Evolutionary conservation across 148 eudicot species (phyloP), one percentile per base, ranked within the genome.

Genomic region (Heliosperma pusillum): DNA sequence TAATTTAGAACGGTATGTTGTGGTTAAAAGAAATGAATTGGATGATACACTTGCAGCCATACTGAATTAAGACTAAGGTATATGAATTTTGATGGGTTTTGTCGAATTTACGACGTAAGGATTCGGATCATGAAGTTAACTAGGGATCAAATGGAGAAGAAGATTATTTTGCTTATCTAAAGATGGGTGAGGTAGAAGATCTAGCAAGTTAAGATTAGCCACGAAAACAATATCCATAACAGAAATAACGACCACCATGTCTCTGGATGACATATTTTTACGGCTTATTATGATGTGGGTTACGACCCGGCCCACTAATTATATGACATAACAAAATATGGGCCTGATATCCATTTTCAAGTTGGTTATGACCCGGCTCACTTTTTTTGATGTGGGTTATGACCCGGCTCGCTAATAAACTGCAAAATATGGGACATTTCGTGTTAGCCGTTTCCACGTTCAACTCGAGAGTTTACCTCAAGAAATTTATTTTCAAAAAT

Each of bases 11-110:
- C 79, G 84, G 72, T 93, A 84, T 26, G 88, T 75, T 19, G 90
- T 83, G 40, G 85, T 81, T 2, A 85, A 74, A 45, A 87, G 89
- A 55, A 90, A 90, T 44, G 97, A 88, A 56, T 89, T 86, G 73
- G 92, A 83, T 70, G 88, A 65, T 27, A 86, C 86, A 76, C 86
- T 69, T 50, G 84, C 85, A 78, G 97, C 97, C 97, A 92, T 92
- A 74, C 15, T 16, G 55, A 2, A 22, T 47, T 19, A 15, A 12
- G 21, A 26, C n/a, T 72, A 69, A 26, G 42, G 24, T 21, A 55
- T 20, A 7, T 33, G 74, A 61, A 17, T 68, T 71, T 52, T 63
- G 66, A 68, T 63, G 60, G 30, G 24, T 12, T 73, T 13, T 57
- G 58, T 73, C 52, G 68, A 57, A 2, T 45, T 20, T 53, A 19